Base-by-base conservation (phyloP, 1,284 basidiomycete species). In the Naganishia sp. region DNA sequence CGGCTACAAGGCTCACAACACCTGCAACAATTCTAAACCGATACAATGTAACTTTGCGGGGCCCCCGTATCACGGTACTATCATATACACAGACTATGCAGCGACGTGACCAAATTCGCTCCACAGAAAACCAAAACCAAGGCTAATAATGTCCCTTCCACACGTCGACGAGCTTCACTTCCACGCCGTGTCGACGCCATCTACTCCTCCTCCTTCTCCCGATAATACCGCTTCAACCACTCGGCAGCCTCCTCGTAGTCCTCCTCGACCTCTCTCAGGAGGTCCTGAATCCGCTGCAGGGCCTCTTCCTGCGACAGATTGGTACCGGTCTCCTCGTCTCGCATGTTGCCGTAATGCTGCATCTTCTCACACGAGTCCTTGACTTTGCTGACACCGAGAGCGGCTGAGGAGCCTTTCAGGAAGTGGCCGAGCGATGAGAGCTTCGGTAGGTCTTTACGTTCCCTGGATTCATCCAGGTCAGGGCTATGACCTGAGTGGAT, bases 401-500 rank as follows among this genome's bases (percentile, higher is more conserved):
- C 91, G 16, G 93, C 93, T 39, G 91, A 94, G 2, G 92, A 94
- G 56, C 93, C 94, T 79, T 96, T 97, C 75, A 97, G 86, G 79
- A 92, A 97, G 79, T 97, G 94, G 0, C 93, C 94, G 13, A 91
- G 83, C 18, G 83, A 82, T 4, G 90, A 89, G 16, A 96, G 84
- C 71, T 86, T 80, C 9, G 74, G 72, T 16, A 94, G 83, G 71
- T 91, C 83, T 69, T 86, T 82, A 28, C 74, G 77, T 49, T 75
- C 73, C 69, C 89, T 92, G 78, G 46, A 18, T 0, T 2, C 21
- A 49, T 50, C 49, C 21, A 49, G 44, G 39, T 54, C 5, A 21
- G 31, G 23, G 31, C 18, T 31, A 28, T 36, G 23, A 6, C 36
- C 21, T 16, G 36, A 31, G 18, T 31, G 18, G 13, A 46, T 5